Conservation (phyloP, 805 yeast species). For the Cyberlindnera subsufficiens region DNA sequence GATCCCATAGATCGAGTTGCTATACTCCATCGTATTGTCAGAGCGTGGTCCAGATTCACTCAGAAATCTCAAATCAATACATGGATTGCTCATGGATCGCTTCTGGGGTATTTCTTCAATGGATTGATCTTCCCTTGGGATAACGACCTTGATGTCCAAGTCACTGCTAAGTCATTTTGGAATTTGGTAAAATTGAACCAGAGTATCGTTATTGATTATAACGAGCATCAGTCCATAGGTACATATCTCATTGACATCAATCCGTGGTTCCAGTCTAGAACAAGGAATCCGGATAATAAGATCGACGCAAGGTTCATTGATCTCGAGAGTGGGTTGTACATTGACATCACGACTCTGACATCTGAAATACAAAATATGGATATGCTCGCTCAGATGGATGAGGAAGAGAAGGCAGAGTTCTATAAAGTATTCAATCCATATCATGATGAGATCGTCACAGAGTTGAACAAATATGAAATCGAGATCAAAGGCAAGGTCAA, state of each 20-base stretch:
- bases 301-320: slow-evolving; percentile 74
- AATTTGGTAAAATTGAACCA: slow-evolving; percentile 38
- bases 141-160: slow-evolving; percentile 52
- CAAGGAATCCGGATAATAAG: slow-evolving; percentile 50
- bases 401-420: slow-evolving; percentile 4
- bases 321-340: slow-evolving; percentile 61
- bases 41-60: slow-evolving; percentile 22
- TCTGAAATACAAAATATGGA: slow-evolving; percentile 8
- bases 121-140: slow-evolving; percentile 58
- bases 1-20: slow-evolving; percentile 18
- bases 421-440: slow-evolving; percentile 11
- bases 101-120: slow-evolving; percentile 55
- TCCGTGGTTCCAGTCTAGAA: slow-evolving; percentile 47
- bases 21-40: slow-evolving; percentile 16
- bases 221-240: slow-evolving; percentile 37
- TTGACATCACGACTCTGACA: slow-evolving; percentile 58
- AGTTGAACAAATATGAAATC: slow-evolving; percentile 27
- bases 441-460: slow-evolving; percentile 27
- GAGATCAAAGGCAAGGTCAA: slow-evolving; percentile 24
- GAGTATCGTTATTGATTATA: slow-evolving; percentile 40
- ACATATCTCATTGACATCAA: slow-evolving; percentile 40
- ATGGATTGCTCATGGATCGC: slow-evolving; percentile 56
- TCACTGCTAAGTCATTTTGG: slow-evolving; percentile 39
- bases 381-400: slow-evolving; percentile 2
- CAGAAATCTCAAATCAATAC: slow-evolving; percentile 20